Evolutionary conservation across 345 rosid genomes (phyloP).

Genomic region (sweet orange (Citrus sinensis)): DVS_A1.0 CM039165.1:32065501-32066000

Average conservation of each 20-base stretch:
- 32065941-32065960: slow-evolving; percentile 4
- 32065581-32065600: no score
- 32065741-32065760: no score
- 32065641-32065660: no score
- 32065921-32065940: background rate
- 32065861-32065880: background rate
- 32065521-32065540: no score
- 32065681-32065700: background rate
- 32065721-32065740: no score
- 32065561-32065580: no score
- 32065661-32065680: background rate
- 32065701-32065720: background rate
- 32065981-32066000: slow-evolving; percentile 31
- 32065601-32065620: no score
- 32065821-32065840: background rate
- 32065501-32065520: no score
- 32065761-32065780: background rate
- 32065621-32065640: no score
- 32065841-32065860: background rate
- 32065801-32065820: background rate
- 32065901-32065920: background rate
- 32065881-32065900: background rate
- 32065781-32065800: background rate
- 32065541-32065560: no score
- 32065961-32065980: slow-evolving; percentile 14